Evolutionary conservation across 176 grass and related monocot species (phyloP), one percentile per base, ranked within the genome.

Genomic region (Phoenix dactylifera): DNA sequence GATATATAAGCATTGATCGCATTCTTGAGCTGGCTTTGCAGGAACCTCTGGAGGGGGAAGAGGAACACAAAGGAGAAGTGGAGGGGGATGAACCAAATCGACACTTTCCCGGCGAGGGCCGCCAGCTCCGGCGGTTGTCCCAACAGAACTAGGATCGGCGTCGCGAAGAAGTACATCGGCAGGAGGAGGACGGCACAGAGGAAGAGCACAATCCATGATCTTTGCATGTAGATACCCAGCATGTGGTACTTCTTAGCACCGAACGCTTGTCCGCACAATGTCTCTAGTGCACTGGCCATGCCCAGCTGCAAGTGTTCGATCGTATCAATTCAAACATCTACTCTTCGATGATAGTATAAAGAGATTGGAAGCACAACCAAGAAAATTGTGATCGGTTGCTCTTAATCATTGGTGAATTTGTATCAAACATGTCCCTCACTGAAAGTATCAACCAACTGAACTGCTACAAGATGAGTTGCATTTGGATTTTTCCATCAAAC

Each of bases 11-110:
- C 91, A 51, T 63, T 90, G 57, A 66, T 60, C 51, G 58, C 53
- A 72, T 96, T 96, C 83, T 90, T 90, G 67, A 90, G 72, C 81
- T 87, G 91, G 83, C 91, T 87, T 76, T 96, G 91, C 57, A 96
- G 73, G 77, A 96, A 96, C 0, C 91, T 77, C 71, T 90, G 86
- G 55, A 96, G 76, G 19, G 91, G 91, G 86, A 96, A 96, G 65
- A 90, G 56, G 67, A 96, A 82, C 60, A 60, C 91, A 44, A 96
- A 90, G 80, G 80, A 90, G 83, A 96, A 87, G 73, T 96, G 91
- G 3, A 96, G 80, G 26, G 91, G 91, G 74, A 96, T 90, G 86
- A 90, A 80, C 91, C 91, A 96, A 0, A 96, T 57, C 0, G 83
- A 96, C 0, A 96, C 80, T 17, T 9, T 3, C 1, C 91, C 91